Base-by-base conservation (phyloP, 768 basidiomycete species). In the Suillus spraguei region DNA sequence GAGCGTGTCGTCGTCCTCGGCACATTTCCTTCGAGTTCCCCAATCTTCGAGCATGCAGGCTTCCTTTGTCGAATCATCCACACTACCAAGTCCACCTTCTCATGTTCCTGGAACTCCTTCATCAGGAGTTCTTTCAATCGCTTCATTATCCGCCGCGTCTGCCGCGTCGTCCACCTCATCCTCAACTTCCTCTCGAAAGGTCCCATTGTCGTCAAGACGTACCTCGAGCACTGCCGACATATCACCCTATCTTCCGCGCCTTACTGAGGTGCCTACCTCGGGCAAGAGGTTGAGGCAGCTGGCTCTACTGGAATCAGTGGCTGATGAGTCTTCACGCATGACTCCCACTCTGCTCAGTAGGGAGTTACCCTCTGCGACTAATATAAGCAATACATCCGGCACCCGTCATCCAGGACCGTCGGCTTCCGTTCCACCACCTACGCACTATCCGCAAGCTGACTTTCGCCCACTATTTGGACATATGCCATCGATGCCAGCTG, bases 281-380 rank as follows among this genome's bases (percentile, higher is more conserved):
- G 82, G 86, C 16, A 89, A 87, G 71, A 84, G 82, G 62, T 73
- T 91, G 73, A 86, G 86, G 73, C 91, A 88, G 67, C 79, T 89
- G 32, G 90, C 90, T 2, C 78, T 92, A 64, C 77, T 91, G 13
- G 90, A 92, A 71, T 79, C 84, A 16, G 86, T 92, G 41, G 89
- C 87, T 0, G 85, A 88, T 68, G 90, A 93, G 72, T 90, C 91
- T 5, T 87, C 87, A 7, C 81, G 83, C 64, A 82, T 87, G 80
- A 81, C 85, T 32, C 81, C 85, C 63, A 76, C 70, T 63, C 71
- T 76, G 63, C 67, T 66, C 58, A 69, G 47, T 55, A 67, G 66
- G 39, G 71, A 77, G 35, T 65, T 75, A 24, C 66, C 75, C 24
- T 56, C 63, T 36, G n/a, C 8, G 33, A 53, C 7, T 36, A 53